Base-by-base conservation (phyloP, 163 green algal genomes). In the Botryococcus braunii region DNA sequence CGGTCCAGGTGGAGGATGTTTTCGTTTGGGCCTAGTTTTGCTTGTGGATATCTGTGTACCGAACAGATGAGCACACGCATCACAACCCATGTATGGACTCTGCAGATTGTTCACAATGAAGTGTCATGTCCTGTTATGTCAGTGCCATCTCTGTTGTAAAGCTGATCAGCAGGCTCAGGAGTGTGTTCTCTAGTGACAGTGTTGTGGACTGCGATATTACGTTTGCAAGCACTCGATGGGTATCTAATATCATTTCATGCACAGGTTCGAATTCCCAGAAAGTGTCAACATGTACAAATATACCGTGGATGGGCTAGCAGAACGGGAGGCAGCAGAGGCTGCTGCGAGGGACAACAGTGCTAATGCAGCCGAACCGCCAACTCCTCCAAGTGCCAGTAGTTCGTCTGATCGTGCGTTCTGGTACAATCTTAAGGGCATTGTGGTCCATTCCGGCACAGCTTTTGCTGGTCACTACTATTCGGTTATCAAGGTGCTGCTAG, bases 401-500 rank as follows among this genome's bases (percentile, higher is more conserved):
- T 36, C 29, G 25, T 57, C 57, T 2, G 66, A 11, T 6, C 1
- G 37, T 36, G 17, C 21, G 21, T 67, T 43, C 62, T 69, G 74
- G 57, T 94, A 90, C 73, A 48, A 86, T 49, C 85, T 96, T 34
- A 79, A 81, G 73, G 89, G 89, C 50, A 77, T 93, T 2, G 85
- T 94, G 29, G 84, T 93, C 46, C 88, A 95, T 74, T 87, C 70
- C 25, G 88, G 88, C n/a, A 89, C 76, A 32, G 88, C 86, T 0
- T 91, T 91, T 77, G 85, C 82, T 5, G 87, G 88, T 1, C 87
- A 95, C 73, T 95, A 94, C 75, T 95, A 93, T 72, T 88, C 80
- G 5, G 89, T 82, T 72, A 88, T 89, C 59, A 83, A 85, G 66
- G 83, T 88, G 58, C 66, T 74, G 34, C 68, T 60, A 36, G 11